Evolutionary conservation across 2,329 filamentous ascomycete genomes (phyloP), one percentile per base, ranked within the genome.

Genomic region (Hansfordia pulvinata): DNA sequence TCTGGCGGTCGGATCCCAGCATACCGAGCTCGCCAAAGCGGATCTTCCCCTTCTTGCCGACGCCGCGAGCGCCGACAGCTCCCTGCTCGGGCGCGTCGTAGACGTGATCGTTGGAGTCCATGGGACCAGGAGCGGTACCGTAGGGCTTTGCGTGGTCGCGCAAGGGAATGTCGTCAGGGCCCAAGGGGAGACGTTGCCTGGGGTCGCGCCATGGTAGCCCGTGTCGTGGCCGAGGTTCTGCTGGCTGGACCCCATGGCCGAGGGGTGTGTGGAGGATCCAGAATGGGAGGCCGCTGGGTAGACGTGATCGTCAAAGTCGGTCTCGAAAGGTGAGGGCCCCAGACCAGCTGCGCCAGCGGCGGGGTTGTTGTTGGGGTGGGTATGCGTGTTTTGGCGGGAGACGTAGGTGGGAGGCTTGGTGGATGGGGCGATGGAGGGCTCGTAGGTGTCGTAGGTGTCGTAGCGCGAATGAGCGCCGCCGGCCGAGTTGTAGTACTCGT

Each of bases 301-400:
- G 30, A 64, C 62, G 51, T 74, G 60, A 47, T 80, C 75, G 49
- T 78, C 73, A 47, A 79, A 79, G 30, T 74, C 69, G 25, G 65
- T 68, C 29, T 72, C 68, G 44, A 78, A 77, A 8, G 75, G 73
- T 12, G 70, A 65, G 11, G 64, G 41, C 40, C 54, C 41, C 11
- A 43, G 38, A 15, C 9, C 11, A 11, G 39, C 33, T 32, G 39
- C 40, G 30, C 32, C 34, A 30, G 32, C n/a, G 41, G 32, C 25
- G 47, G 37, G 35, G 50, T 43, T 34, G 48, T 26, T 29, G 49
- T 30, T 28, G 50, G 39, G 29, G 55, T 41, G 19, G 53, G 47
- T 24, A 47, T 44, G 33, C 19, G 19, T 17, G 29, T 10, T 41
- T n/a, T n/a, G n/a, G n/a, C n/a, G 31, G 13, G 46, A 31, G n/a